Evolutionary conservation across 805 yeast species (phyloP), one percentile per base, ranked within the genome.

Genomic region (Ogataea nakhonphanomensis): DNA sequence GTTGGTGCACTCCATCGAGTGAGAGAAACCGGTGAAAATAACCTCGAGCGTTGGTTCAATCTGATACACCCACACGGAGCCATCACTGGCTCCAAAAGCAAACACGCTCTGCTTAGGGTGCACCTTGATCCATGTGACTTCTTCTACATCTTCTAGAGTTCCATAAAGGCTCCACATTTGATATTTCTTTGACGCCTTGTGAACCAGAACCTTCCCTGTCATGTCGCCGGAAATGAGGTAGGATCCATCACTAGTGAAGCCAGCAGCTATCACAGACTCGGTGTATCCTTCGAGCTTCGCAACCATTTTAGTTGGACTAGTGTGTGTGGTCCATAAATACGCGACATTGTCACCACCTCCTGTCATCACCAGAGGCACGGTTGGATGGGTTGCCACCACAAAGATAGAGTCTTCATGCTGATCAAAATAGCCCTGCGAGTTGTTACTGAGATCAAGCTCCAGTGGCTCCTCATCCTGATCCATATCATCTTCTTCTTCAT

Each of bases 331-430:
- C 98, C 98, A 93, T 54, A 93, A 59, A 59, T 78, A 86, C 1
- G 90, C 96, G 20, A 78, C 70, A 61, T 91, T 81, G 62, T 93
- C 99, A 44, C 95, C 98, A 30, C 96, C 98, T 23, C 99, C 99
- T 15, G 91, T 75, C n/a, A 81, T 83, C 7, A 86, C 93, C 61
- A 83, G 62, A 12, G 97, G 97, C 44, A 89, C 70, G 6, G 71
- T 71, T 28, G 97, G 97, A 60, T 93, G 97, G 6, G 80, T 67
- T 35, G 85, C 77, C n/a, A 93, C 71, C 10, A 84, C 71, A 64
- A 84, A 91, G 3, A 91, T 76, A 2, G 96, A 87, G 62, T 93
- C 99, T 40, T 76, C 72, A 59, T 93, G 99, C 50, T 75, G 73
- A 59, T 93, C 99, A 61, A 93, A 93, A 62, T 87, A 93, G 0